A percentile compares a stretch with the other conserved stretches of the same genome.
These are phyloP conservation scores for Didymella pomorum DNA, from an alignment of 2,329 filamentous ascomycete species.

Conservation along the genomic window DNA sequence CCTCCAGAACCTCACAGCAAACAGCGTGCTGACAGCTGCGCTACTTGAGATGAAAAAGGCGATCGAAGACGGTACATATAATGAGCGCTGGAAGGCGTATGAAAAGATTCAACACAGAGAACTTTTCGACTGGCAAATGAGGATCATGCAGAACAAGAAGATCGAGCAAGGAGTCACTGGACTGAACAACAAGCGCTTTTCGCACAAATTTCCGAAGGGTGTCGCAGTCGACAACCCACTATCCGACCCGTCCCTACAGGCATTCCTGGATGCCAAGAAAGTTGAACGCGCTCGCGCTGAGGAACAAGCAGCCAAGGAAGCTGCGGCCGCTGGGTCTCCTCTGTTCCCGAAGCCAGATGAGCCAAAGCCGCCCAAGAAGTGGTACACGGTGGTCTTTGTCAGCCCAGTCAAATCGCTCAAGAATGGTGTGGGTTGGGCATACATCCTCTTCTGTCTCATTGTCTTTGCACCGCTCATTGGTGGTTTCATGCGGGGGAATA, in stretches of 20 bases:
- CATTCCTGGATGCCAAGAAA: neutral
- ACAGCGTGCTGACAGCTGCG: neutral
- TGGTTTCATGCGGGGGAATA: neutral
- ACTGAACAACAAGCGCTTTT: constrained; percentile 7
- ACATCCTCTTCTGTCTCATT: neutral
- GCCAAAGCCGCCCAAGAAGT: neutral
- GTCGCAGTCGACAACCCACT: neutral
- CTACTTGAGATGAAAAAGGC: neutral
- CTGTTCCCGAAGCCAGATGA: neutral
- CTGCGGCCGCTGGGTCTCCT: neutral
- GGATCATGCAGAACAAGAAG: neutral
- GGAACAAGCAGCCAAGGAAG: neutral
- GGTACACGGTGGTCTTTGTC: neutral
- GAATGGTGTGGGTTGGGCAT: neutral
- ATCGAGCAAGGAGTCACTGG: neutral
- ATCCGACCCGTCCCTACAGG: neutral
- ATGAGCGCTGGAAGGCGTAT: constrained; percentile 8
- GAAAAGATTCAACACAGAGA: neutral
- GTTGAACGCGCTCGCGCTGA: neutral
- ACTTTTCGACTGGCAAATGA: neutral
- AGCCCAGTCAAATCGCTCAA: neutral
- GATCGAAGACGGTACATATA: constrained; percentile 4
- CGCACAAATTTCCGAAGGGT: constrained; percentile 2
- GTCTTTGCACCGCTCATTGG: neutral
- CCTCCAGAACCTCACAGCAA: neutral